These are phyloP conservation scores for Phaeolepiota aurea DNA, from an alignment of 768 basidiomycete genomes.

Conservation along the genomic window DNA sequence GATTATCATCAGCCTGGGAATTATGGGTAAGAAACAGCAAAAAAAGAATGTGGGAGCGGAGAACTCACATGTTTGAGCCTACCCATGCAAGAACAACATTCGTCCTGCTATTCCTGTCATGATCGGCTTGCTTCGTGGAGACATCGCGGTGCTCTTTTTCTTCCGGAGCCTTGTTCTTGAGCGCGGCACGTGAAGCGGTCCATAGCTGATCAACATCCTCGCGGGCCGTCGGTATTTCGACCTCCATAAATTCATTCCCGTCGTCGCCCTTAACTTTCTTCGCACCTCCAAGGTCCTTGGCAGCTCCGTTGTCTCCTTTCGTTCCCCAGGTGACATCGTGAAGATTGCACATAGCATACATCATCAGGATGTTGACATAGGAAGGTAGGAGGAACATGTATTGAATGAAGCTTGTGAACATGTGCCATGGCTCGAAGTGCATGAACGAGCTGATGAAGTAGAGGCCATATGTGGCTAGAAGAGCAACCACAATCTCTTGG, in stretches of 20 bases:
- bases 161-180: constrained; percentile 61
- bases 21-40: background rate
- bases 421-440: constrained; percentile 94
- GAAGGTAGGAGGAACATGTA: constrained; percentile 87
- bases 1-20: constrained; percentile 54
- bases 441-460: constrained; percentile 84
- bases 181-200: constrained; percentile 63
- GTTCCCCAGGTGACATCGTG: constrained; percentile 93
- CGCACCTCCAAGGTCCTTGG: constrained; percentile 84
- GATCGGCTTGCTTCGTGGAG: constrained; percentile 84
- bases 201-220: constrained; percentile 89
- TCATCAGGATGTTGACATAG: constrained; percentile 80
- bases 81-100: constrained; percentile 82
- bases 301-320: constrained; percentile 82
- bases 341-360: constrained; percentile 91
- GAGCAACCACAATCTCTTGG: constrained; percentile 77
- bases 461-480: constrained; percentile 71
- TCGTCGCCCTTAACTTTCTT: constrained; percentile 82
- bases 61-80: constrained; percentile 72
- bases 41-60: constrained; percentile 6
- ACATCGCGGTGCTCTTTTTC: constrained; percentile 79
- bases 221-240: constrained; percentile 70
- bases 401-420: constrained; percentile 88
- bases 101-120: constrained; percentile 75
- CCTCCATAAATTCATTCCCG: constrained; percentile 83